These are phyloP conservation scores for Ogataea pini DNA, from an alignment of 805 yeast genomes.

Conservation along the genomic window DNA sequence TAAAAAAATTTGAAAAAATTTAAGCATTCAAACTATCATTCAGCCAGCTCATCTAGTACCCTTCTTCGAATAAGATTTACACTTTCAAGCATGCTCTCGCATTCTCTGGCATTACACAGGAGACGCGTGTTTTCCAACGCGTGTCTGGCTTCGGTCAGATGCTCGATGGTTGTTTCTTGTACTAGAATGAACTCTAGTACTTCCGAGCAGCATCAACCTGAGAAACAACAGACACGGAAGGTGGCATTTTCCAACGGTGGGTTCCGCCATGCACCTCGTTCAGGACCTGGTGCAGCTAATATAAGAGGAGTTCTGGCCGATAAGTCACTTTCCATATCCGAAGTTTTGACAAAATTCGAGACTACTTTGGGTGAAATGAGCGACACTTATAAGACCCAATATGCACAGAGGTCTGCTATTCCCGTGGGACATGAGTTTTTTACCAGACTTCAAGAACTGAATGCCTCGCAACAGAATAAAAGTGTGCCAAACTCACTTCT, in stretches of 20 bases:
- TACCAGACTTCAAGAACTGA: conserved; percentile 11
- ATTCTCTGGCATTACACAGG: background rate
- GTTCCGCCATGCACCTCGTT: background rate
- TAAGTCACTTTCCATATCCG: conserved; percentile 9
- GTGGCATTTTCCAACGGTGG: too few species aligned
- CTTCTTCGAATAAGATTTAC: background rate
- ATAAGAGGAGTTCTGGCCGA: conserved; percentile 7
- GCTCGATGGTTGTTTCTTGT: background rate
- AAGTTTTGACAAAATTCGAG: conserved; percentile 5
- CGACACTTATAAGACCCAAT: conserved; percentile 2
- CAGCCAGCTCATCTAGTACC: background rate
- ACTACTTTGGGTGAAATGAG: background rate
- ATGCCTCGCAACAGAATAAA: conserved; percentile 13
- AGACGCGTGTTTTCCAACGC: background rate
- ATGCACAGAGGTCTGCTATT: conserved; percentile 1
- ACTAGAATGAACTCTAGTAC: background rate
- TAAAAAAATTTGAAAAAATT: background rate
- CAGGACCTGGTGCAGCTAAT: background rate
- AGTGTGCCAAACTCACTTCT: conserved; percentile 26
- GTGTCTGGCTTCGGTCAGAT: background rate
- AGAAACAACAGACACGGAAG: background rate
- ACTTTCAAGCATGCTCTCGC: background rate
- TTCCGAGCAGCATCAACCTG: background rate
- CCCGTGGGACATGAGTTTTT: conserved; percentile 13
- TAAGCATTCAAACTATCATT: background rate